Base-by-base conservation (phyloP, 495 filamentous ascomycete genomes). In the Peziza echinospora region DNA sequence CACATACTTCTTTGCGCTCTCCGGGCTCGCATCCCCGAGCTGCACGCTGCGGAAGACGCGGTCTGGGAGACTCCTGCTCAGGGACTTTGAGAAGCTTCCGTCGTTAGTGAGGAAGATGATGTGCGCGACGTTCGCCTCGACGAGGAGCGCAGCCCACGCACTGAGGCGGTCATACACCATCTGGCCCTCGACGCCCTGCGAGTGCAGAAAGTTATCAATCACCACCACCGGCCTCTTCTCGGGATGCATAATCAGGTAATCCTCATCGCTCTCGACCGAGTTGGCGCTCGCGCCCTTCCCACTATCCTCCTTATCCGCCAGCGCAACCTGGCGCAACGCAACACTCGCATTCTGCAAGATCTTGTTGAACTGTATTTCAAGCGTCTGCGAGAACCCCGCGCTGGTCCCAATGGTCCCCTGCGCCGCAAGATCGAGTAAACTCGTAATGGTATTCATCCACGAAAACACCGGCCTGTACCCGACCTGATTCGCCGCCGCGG, bases 71-170 rank as follows among this genome's bases (percentile, higher is more conserved):
- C 83, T 77, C 60, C 82, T 87, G 56, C 80, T 77, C 1, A 97
- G 69, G 5, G 82, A 78, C 54, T 97, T 97, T 11, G 80, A 75
- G 62, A 80, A 93, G 2, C 84, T 82, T 2, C 83, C 72, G 51
- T 97, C 91, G 51, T 81, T 82, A 0, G 87, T 93, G n/a, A 97
- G 69, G 66, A 96, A 93, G 41, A 97, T 79, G 50, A 97, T 87
- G 60, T 96, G 89, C 2, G 89, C 91, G 39, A 93, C 72, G 51
- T 94, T 93, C n/a, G 73, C 71, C 3, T 80, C 77, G 0, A 84
- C 84, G n/a, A 96, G 65, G 0, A 74, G 68, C 3, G 91, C 84
- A 2, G 87, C 84, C 82, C 85, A 96, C 55, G 93, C 82, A 5
- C 84, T 73, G 34, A 96, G 71, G 60, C 84, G 91, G 54, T 93